Conservation (phyloP, 441 rosid species). For the Populus hybrid region DNA sequence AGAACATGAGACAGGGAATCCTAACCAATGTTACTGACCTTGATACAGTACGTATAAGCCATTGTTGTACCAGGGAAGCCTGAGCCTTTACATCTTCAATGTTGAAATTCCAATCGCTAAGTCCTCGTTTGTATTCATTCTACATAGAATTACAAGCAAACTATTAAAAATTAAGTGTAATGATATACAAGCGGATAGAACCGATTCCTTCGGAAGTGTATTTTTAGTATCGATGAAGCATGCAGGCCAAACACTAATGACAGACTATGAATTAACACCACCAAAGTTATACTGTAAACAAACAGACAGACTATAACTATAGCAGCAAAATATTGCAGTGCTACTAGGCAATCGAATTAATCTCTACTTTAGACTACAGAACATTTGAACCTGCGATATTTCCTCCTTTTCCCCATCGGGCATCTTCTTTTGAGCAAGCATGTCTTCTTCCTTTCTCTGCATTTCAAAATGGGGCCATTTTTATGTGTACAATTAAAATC, state of each 20-base stretch:
- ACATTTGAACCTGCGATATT: slow-evolving; percentile 67
- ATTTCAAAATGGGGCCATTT: slow-evolving; percentile 25
- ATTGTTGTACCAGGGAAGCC: slow-evolving; percentile 77
- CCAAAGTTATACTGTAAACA: background rate
- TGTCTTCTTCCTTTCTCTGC: slow-evolving; percentile 92
- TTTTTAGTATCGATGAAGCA: background rate
- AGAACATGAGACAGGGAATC: background rate
- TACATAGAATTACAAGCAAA: slow-evolving; percentile 31
- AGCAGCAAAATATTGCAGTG: background rate
- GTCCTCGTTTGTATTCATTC: slow-evolving; percentile 97
- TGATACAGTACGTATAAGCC: background rate
- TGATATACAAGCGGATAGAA: background rate
- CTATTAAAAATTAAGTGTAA: background rate
- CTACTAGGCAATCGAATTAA: background rate
- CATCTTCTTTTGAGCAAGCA: slow-evolving; percentile 99
- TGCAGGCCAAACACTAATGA: background rate
- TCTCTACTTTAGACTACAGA: background rate
- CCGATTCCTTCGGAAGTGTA: background rate
- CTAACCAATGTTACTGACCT: background rate
- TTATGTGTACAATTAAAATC: slow-evolving; percentile 9
- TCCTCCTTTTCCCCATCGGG: slow-evolving; percentile 94
- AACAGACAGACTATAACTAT: background rate
- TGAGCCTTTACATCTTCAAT: slow-evolving; percentile 96
- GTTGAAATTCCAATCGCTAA: slow-evolving; percentile 95
- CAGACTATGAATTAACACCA: background rate